phyloP scores from a whole-genome alignment of 305 asterid genomes.

The Ilex paraguariensis region DNA sequence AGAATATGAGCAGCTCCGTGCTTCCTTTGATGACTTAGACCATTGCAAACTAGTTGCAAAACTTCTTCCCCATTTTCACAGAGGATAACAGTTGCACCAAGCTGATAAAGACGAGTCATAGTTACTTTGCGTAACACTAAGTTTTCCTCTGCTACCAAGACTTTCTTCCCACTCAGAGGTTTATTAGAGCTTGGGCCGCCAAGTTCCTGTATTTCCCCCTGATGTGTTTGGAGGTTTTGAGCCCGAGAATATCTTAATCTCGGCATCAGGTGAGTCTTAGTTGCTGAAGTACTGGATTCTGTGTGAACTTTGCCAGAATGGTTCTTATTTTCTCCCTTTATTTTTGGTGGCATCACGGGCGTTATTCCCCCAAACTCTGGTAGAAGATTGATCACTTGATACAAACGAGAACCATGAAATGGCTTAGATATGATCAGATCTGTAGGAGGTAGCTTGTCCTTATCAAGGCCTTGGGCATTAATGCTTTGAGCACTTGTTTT shows the following conservation, averaged over 20 bases:
- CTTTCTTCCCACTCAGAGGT: slow-evolving; percentile 35
- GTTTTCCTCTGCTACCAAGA: slow-evolving; percentile 43
- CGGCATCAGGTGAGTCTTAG: background rate
- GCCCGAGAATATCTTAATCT: background rate
- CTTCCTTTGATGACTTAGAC: slow-evolving; percentile 13
- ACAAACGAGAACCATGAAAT: slow-evolving; percentile 49
- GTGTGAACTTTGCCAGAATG: background rate
- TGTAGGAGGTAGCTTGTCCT: slow-evolving; percentile 26
- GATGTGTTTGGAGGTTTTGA: background rate
- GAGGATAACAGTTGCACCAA: slow-evolving; percentile 25
- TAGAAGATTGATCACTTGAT: slow-evolving; percentile 27
- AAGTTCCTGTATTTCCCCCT: slow-evolving; percentile 6
- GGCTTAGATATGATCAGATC: slow-evolving; percentile 44
- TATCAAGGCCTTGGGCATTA: slow-evolving; percentile 26
- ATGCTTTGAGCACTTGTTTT: slow-evolving; percentile 9
- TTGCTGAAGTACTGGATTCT: slow-evolving; percentile 8
- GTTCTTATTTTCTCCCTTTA: slow-evolving; percentile 9
- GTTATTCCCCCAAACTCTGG: slow-evolving; percentile 34
- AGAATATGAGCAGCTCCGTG: slow-evolving; percentile 7
- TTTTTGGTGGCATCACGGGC: background rate
- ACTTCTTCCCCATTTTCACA: slow-evolving; percentile 46
- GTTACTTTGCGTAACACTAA: slow-evolving; percentile 29
- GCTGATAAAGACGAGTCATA: slow-evolving; percentile 18
- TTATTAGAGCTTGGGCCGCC: background rate
- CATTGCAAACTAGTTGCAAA: slow-evolving; percentile 20